Evolutionary conservation across 345 rosid genomes (phyloP), one percentile per base, ranked within the genome.

Genomic region (Hibiscus syriacus): DNA sequence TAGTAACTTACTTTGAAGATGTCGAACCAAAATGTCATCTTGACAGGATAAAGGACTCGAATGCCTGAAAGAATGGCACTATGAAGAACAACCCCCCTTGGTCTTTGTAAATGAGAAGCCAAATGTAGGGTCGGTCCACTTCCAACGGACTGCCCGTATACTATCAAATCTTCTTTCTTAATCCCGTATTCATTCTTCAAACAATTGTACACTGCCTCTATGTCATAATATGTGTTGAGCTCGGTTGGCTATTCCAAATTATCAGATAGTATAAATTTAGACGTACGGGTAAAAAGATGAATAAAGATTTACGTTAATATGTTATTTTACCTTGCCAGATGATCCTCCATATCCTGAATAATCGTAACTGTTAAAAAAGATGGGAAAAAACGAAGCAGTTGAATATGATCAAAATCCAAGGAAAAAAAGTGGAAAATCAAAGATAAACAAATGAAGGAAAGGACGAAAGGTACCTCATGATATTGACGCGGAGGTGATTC

Each of bases 341-440:
- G 99, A 94, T 68, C 83, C 97, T 76, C 98, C 99, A 76, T 94
- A 91, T 65, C 98, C 98, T 20, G 98, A 91, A 84, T 94, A 89
- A 73, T 91, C 97, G 73, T 89, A 94, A 82, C 99, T 94, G 90
- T 70, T 68, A 71, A 39, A 69, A 4, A 4, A 50, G 5, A 43
- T 12, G 4, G 5, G 53, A 55, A 2, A 13, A 17, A 30, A 30
- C 34, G 2, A 56, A 54, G 6, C 36, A 17, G 55, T 56, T 46
- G 46, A 38, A 32, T 22, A 67, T 61, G 13, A 72, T 52, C 19
- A 74, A 74, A 75, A 71, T 54, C 62, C 59, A 66, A 72, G 19
- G 22, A 39, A 26, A 62, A 55, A 4, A 72, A 74, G 22, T 30
- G 5, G 34, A 4, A 30, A 6, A 30, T 30, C 6, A 30, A 30